These are phyloP conservation scores for Senecio squalidus DNA, from an alignment of 140 eudicot species.

Conservation along the genomic window DNA sequence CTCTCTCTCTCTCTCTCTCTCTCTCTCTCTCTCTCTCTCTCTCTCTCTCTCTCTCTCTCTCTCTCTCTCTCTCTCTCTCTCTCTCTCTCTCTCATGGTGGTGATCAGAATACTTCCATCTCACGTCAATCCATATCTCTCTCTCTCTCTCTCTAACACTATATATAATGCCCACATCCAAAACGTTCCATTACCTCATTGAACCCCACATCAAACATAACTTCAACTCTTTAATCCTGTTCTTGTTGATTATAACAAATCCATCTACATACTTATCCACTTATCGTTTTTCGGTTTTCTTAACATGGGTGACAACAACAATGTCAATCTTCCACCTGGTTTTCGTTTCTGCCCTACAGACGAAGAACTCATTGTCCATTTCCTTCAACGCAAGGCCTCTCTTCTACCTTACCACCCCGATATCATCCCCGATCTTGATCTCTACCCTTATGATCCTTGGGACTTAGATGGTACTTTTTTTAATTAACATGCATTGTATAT, in stretches of 20 bases:
- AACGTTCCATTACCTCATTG: conserved; percentile 31
- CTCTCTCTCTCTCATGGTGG: conserved; percentile 24
- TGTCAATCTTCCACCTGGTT: conserved; percentile 92
- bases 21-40: conserved; percentile 12
- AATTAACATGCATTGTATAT: neutral
- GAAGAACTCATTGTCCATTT: conserved; percentile 96
- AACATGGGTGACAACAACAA: conserved; percentile 50
- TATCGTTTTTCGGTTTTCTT: neutral
- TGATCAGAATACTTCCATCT: conserved; percentile 49
- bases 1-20: conserved; percentile 10
- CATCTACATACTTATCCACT: neutral
- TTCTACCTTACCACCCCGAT: conserved; percentile 87
- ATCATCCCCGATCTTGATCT: conserved; percentile 96
- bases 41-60: conserved; percentile 11
- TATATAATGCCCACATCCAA: conserved; percentile 39
- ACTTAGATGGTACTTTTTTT: conserved; percentile 53
- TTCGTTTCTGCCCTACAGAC: conserved; percentile 81
- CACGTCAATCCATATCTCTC: conserved; percentile 47
- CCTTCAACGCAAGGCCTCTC: conserved; percentile 78
- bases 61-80: conserved; percentile 11
- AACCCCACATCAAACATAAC: conserved; percentile 28
- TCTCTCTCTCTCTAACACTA: conserved; percentile 22
- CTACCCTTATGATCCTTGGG: conserved; percentile 93
- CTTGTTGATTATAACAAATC: neutral
- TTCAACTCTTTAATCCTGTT: conserved; percentile 20